phyloP scores from a whole-genome alignment of 116 monocot species.

The Dioscorea cayenensis region DNA sequence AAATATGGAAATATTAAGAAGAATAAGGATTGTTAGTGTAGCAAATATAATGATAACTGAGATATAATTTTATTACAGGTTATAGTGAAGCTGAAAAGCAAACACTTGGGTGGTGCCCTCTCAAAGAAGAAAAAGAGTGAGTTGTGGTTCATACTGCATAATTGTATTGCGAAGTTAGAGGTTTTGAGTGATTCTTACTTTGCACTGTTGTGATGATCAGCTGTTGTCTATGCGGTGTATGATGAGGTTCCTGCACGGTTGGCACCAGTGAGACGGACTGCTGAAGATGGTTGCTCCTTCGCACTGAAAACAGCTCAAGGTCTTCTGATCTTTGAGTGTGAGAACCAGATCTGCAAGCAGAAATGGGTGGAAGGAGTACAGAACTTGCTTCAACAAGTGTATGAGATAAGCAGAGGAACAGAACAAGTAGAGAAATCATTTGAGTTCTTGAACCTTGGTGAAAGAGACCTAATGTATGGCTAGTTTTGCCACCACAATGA shows the following conservation, averaged over 20 bases:
- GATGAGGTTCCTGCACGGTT: slow-evolving; percentile 31
- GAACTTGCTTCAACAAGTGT: slow-evolving; percentile 37
- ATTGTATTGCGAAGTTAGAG: too few relatives aligned
- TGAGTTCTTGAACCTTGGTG: slow-evolving; percentile 25
- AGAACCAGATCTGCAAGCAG: slow-evolving; percentile 40
- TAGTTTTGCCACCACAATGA: background rate
- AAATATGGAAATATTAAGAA: background rate
- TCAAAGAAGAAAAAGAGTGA: slow-evolving; percentile 67
- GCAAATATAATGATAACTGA: background rate
- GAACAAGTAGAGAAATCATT: slow-evolving; percentile 25
- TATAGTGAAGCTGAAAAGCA: slow-evolving; percentile 57
- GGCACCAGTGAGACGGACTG: slow-evolving; percentile 4
- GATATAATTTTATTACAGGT: slow-evolving; percentile 21
- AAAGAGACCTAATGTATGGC: background rate
- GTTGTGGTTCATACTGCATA: background rate
- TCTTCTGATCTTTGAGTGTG: slow-evolving; percentile 43
- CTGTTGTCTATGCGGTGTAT: slow-evolving; percentile 53
- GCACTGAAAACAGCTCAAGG: slow-evolving; percentile 60
- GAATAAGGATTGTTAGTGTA: background rate
- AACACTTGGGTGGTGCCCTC: slow-evolving; percentile 58
- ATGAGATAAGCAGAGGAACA: background rate
- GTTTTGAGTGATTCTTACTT: background rate
- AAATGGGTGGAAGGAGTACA: slow-evolving; percentile 57
- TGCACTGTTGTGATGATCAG: slow-evolving; percentile 14
- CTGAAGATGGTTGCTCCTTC: slow-evolving; percentile 26